Evolutionary conservation across 495 filamentous ascomycete species (phyloP).

Genomic region (Paragyromitra xinjiangensis): DNA sequence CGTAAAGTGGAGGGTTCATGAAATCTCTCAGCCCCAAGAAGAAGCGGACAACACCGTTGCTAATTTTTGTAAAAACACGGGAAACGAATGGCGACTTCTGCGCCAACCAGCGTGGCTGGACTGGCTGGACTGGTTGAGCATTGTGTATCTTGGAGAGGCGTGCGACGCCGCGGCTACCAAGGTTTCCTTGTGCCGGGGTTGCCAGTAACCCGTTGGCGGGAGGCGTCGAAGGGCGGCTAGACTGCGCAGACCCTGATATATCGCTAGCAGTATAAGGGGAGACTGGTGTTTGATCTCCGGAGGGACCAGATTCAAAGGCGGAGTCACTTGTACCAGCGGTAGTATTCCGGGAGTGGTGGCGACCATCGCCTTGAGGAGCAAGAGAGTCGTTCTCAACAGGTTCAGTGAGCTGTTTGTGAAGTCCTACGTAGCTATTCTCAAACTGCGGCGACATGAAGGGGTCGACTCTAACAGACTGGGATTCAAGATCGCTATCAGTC

Average conservation of each 20-base stretch:
- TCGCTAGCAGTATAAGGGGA: conserved; percentile 42
- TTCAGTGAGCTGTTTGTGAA: conserved; percentile 45
- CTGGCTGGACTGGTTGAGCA: conserved; percentile 56
- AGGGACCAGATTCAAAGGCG: conserved; percentile 50
- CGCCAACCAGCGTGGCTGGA: conserved; percentile 43
- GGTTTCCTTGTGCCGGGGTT: conserved; percentile 54
- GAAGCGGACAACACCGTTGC: conserved; percentile 64
- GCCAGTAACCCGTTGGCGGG: conserved; percentile 59
- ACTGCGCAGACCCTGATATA: conserved; percentile 40
- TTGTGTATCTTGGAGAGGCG: conserved; percentile 59
- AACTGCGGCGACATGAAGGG: conserved; percentile 56
- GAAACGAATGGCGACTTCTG: conserved; percentile 42
- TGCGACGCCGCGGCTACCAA: conserved; percentile 54
- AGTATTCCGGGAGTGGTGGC: conserved; percentile 42
- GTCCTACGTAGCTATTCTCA: conserved; percentile 56
- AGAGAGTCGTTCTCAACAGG: conserved; percentile 34
- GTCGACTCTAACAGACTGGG: conserved; percentile 52
- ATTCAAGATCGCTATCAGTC: conserved; percentile 55
- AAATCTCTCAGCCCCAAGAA: conserved; percentile 79
- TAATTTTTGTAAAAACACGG: conserved; percentile 61
- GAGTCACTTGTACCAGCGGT: conserved; percentile 52
- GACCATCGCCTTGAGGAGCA: conserved; percentile 6
- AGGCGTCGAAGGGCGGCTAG: conserved; percentile 49
- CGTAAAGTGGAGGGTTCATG: conserved; percentile 99
- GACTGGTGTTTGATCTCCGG: conserved; percentile 50